Evolutionary conservation across 1,284 basidiomycete genomes (phyloP).

Genomic region (Sutorius eximius): DNA sequence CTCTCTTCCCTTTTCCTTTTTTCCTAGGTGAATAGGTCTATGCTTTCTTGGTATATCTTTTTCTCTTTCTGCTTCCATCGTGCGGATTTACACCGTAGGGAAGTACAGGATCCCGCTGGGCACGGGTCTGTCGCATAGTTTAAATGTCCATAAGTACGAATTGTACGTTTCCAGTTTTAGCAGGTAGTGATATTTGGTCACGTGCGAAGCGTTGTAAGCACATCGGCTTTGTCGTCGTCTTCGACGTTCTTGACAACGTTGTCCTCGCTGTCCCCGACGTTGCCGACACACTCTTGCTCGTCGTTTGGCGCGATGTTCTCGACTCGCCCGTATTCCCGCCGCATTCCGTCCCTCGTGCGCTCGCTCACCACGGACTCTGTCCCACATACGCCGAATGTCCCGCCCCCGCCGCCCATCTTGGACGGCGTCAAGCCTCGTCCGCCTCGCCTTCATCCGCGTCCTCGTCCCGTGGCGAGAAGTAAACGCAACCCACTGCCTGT

Average conservation of each 20-base stretch:
- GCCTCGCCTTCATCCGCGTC: slow-evolving; percentile 43
- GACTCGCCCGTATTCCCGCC: slow-evolving; percentile 15
- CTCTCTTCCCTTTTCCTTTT: not conserved
- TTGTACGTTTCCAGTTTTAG: slow-evolving; percentile 10
- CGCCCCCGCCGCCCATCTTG: slow-evolving; percentile 21
- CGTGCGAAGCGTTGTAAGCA: slow-evolving; percentile 9
- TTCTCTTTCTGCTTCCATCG: slow-evolving; percentile 1
- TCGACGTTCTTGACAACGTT: not conserved
- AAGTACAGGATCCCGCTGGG: slow-evolving; percentile 16
- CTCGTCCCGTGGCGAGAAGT: slow-evolving; percentile 48
- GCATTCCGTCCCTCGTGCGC: slow-evolving; percentile 22
- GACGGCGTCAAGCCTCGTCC: slow-evolving; percentile 25
- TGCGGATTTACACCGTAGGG: slow-evolving; percentile 7
- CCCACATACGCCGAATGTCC: slow-evolving; percentile 20
- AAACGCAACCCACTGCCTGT: slow-evolving; percentile 46
- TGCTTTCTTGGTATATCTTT: slow-evolving; percentile 8
- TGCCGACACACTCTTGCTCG: slow-evolving; percentile 12
- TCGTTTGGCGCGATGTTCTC: slow-evolving; percentile 27
- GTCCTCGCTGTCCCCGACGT: slow-evolving; percentile 6
- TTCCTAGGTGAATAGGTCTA: slow-evolving; percentile 8
- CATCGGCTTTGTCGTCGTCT: not conserved
- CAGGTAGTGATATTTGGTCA: slow-evolving; percentile 1
- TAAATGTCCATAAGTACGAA: not conserved
- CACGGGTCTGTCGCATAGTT: slow-evolving; percentile 11
- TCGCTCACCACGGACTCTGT: slow-evolving; percentile 30